Conservation (phyloP, 108 stramenopile species). For the Cyclotella distinguenda region DNA sequence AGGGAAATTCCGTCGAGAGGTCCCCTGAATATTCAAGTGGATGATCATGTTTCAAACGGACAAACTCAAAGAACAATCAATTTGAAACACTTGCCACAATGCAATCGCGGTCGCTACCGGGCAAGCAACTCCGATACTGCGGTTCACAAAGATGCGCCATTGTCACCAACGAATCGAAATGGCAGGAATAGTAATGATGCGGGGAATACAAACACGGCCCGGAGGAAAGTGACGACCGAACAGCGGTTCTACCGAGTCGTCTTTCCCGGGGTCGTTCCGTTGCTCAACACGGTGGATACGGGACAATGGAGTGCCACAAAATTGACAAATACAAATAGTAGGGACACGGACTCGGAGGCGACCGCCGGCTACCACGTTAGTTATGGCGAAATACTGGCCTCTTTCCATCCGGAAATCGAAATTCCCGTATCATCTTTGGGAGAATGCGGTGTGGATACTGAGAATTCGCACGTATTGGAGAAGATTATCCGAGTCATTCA, state of each 20-base stretch:
- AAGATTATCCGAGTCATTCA: constrained; percentile 44
- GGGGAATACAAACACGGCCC: background rate
- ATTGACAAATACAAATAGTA: background rate
- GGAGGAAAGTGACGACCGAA: constrained; percentile 11
- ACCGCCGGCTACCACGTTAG: constrained; percentile 57
- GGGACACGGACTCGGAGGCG: background rate
- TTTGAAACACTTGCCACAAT: too few relatives aligned
- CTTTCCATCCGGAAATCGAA: constrained; percentile 33
- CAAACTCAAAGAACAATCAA: too few relatives aligned
- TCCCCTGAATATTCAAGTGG: background rate
- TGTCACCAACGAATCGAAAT: too few relatives aligned
- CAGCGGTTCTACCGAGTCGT: constrained; percentile 67
- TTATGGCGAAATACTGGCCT: constrained; percentile 73
- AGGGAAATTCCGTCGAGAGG: background rate
- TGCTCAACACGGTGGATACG: constrained; percentile 36
- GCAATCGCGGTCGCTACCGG: too few relatives aligned
- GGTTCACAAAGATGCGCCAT: too few relatives aligned
- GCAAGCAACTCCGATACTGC: too few relatives aligned
- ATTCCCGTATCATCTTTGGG: background rate
- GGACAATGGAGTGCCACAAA: background rate
- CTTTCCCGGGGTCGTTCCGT: constrained; percentile 66
- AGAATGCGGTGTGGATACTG: background rate
- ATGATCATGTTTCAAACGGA: background rate
- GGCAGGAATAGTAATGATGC: background rate
- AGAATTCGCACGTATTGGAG: constrained; percentile 1